Evolutionary conservation across 2,329 filamentous ascomycete species (phyloP).

Genomic region (Pseudopyricularia cyperi): DNA sequence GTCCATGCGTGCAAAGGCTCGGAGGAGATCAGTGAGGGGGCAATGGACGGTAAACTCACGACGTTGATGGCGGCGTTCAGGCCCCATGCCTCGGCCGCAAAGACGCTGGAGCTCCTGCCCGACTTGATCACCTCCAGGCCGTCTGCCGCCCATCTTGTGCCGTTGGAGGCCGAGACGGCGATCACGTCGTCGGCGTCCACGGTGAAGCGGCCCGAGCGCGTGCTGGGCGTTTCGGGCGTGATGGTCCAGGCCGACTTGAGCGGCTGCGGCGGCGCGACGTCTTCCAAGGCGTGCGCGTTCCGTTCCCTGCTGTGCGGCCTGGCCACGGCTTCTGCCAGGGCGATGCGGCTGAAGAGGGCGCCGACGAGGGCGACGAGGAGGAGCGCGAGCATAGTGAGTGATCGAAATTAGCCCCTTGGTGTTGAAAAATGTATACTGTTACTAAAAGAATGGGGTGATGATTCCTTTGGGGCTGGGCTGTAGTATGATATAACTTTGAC

Average conservation of each 20-base stretch:
- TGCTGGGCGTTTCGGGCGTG: background rate
- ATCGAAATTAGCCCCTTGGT: no score
- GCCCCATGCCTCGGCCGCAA: background rate
- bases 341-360: no score
- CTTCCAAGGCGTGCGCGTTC: background rate
- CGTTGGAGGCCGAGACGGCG: background rate
- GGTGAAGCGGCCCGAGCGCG: background rate
- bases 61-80: slow-evolving; percentile 1
- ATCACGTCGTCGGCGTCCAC: background rate
- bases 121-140: background rate
- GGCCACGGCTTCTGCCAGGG: background rate
- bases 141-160: background rate
- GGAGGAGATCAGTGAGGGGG: no score
- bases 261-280: background rate
- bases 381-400: no score
- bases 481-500: no score
- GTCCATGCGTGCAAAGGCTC: background rate
- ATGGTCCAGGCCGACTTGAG: background rate
- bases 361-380: no score
- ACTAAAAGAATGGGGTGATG: no score
- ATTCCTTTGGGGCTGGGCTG: no score
- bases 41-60: no score
- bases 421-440: no score
- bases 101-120: background rate
- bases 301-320: background rate